Evolutionary conservation across 192 early-diverging fungal species (phyloP).

Genomic region (Podila clonocystis): DNA sequence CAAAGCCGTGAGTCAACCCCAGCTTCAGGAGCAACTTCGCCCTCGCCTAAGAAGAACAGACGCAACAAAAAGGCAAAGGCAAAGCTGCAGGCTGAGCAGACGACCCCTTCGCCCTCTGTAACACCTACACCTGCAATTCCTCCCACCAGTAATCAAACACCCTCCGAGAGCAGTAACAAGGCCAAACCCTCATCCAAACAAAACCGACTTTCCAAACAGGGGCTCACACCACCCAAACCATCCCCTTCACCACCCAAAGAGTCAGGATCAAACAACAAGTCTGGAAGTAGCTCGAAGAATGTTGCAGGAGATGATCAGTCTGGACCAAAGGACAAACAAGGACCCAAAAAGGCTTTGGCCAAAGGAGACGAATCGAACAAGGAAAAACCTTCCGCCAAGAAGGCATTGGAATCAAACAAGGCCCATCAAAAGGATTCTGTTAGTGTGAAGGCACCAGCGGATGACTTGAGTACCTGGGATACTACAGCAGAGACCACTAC

Average conservation of each 20-base stretch:
- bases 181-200: conserved; percentile 15
- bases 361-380: no score
- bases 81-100: conserved; percentile 1
- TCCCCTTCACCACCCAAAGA: conserved; percentile 4
- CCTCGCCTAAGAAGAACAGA: not conserved
- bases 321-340: no score
- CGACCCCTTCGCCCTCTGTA: conserved; percentile 8
- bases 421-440: not conserved
- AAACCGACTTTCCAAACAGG: conserved; percentile 34
- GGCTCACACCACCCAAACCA: not conserved
- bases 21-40: conserved; percentile 36
- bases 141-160: conserved; percentile 2
- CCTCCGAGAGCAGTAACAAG: conserved; percentile 10
- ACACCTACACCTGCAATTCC: conserved; percentile 1
- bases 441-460: not conserved
- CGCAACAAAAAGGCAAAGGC: not conserved
- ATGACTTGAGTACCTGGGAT: not conserved
- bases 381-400: not conserved
- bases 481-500: not conserved
- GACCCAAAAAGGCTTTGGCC: no score
- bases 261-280: not conserved
- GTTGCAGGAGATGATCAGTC: no score
- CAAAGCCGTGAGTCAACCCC: conserved; percentile 26
- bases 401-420: not conserved
- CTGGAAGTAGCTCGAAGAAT: not conserved